Evolutionary conservation across 75 land plant genomes (phyloP).

Genomic region (Selaginella moellendorffii): DNA sequence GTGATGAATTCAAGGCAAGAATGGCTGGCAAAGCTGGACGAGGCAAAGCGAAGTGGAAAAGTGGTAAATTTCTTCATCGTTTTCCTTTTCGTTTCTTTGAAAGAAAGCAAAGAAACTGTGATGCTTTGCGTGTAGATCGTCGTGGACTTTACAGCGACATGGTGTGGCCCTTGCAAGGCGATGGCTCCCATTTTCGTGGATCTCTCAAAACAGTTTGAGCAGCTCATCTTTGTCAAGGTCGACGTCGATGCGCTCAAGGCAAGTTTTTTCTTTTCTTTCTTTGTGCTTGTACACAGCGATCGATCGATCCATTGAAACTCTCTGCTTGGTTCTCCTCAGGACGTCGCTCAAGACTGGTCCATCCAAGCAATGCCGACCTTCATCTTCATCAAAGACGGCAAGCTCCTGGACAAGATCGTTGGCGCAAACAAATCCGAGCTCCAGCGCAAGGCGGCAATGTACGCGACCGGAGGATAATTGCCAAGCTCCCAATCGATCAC

Average conservation of each 20-base stretch:
- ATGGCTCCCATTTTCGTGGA: conserved; percentile 42
- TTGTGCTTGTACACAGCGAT: not conserved
- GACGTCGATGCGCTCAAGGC: conserved; percentile 53
- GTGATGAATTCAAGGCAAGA: conserved; percentile 1
- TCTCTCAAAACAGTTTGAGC: conserved; percentile 22
- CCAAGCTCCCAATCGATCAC: too few species aligned
- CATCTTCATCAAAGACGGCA: conserved; percentile 33
- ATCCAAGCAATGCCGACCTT: conserved; percentile 38
- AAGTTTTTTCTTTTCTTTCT: not conserved
- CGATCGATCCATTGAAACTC: not conserved
- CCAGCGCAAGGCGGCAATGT: conserved; percentile 26
- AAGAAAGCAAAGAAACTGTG: conserved; percentile 8
- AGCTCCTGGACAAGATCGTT: conserved; percentile 34
- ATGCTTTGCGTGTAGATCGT: conserved; percentile 31
- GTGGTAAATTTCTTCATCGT: conserved; percentile 13
- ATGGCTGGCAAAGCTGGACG: conserved; percentile 18
- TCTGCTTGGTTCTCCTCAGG: conserved; percentile 14
- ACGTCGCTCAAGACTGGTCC: conserved; percentile 30
- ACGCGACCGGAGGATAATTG: too few species aligned
- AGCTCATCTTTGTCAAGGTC: conserved; percentile 48
- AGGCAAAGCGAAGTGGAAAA: conserved; percentile 12
- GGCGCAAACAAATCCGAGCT: conserved; percentile 39
- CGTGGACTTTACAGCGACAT: conserved; percentile 62
- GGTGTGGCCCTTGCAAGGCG: conserved; percentile 67
- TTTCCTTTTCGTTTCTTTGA: not conserved